Percentiles rank a stretch among this genome's conserved stretches.
Conservation (phyloP, 768 basidiomycete species). For the Phanerochaete sordida region DNA sequence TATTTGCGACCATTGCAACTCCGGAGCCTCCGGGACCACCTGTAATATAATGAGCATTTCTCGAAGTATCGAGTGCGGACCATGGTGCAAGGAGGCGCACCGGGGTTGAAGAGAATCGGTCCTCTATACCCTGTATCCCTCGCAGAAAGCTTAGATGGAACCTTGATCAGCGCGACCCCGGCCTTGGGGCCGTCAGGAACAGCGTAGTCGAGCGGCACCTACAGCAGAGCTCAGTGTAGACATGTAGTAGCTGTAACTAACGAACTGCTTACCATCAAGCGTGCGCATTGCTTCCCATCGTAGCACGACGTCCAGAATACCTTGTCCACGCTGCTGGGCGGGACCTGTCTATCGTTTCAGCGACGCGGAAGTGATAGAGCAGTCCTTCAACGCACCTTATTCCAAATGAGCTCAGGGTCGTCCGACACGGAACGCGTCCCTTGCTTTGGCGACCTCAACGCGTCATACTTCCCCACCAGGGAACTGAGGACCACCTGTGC, state of each 20-base stretch:
- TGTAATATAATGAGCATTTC: not conserved
- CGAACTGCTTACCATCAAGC: constrained; percentile 4
- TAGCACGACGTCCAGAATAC: constrained; percentile 13
- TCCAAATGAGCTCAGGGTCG: not conserved
- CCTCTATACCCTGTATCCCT: constrained; percentile 21
- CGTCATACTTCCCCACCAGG: no score
- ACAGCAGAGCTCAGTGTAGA: not conserved
- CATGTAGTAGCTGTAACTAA: not conserved
- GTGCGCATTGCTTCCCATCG: constrained; percentile 11
- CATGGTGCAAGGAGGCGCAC: not conserved
- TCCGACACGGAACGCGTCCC: not conserved
- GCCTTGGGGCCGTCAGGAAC: constrained; percentile 17
- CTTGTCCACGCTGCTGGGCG: not conserved
- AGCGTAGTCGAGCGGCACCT: constrained; percentile 31
- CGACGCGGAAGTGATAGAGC: not conserved
- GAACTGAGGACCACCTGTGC: no score
- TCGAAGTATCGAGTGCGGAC: not conserved
- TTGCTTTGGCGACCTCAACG: no score
- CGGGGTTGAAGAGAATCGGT: constrained; percentile 31
- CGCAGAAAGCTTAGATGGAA: constrained; percentile 15
- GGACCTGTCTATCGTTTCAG: not conserved
- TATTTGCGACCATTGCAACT: constrained; percentile 8
- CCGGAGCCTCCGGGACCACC: constrained; percentile 26
- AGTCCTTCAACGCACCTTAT: not conserved
- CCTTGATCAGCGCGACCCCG: constrained; percentile 24